phyloP scores from a whole-genome alignment of 768 basidiomycete genomes.

The Mycena amicta region DNA sequence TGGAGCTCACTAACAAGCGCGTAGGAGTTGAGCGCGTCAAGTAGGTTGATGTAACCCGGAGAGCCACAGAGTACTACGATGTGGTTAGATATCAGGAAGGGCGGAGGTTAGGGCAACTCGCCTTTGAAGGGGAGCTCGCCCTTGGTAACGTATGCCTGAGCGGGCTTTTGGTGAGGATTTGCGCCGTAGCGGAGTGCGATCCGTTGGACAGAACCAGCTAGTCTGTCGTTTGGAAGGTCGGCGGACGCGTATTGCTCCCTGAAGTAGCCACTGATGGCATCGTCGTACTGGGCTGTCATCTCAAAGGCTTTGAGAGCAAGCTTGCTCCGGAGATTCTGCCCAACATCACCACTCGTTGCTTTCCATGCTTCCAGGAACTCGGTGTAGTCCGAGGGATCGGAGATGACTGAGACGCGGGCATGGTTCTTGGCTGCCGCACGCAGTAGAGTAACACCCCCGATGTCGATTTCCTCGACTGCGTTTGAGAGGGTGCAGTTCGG shows the following conservation, averaged over 20 bases:
- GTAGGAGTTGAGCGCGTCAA: slow-evolving; percentile 97
- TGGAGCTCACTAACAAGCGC: slow-evolving; percentile 94
- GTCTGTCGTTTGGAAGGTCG: slow-evolving; percentile 62
- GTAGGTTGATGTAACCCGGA: slow-evolving; percentile 97
- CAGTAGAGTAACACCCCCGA: slow-evolving; percentile 96
- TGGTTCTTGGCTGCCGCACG: slow-evolving; percentile 99
- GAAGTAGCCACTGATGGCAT: slow-evolving; percentile 95
- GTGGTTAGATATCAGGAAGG: not conserved
- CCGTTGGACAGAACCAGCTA: slow-evolving; percentile 76
- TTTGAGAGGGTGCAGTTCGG: slow-evolving; percentile 88
- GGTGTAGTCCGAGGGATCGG: slow-evolving; percentile 86
- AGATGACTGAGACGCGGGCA: slow-evolving; percentile 85
- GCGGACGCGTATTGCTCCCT: slow-evolving; percentile 90
- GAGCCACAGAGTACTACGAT: slow-evolving; percentile 84
- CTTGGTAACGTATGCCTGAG: slow-evolving; percentile 89
- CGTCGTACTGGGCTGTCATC: slow-evolving; percentile 93
- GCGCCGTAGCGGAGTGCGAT: slow-evolving; percentile 91
- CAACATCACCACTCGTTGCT: slow-evolving; percentile 73
- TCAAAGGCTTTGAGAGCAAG: slow-evolving; percentile 97
- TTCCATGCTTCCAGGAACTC: slow-evolving; percentile 80
- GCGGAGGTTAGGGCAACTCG: slow-evolving; percentile 26
- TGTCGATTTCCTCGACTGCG: slow-evolving; percentile 98
- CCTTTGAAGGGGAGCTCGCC: slow-evolving; percentile 95
- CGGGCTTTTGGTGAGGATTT: slow-evolving; percentile 98
- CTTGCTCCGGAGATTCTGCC: slow-evolving; percentile 68